Percentiles rank a stretch among this genome's conserved stretches.
phyloP scores from a whole-genome alignment of 148 eudicot species.

The Nepenthes gracilis region DNA sequence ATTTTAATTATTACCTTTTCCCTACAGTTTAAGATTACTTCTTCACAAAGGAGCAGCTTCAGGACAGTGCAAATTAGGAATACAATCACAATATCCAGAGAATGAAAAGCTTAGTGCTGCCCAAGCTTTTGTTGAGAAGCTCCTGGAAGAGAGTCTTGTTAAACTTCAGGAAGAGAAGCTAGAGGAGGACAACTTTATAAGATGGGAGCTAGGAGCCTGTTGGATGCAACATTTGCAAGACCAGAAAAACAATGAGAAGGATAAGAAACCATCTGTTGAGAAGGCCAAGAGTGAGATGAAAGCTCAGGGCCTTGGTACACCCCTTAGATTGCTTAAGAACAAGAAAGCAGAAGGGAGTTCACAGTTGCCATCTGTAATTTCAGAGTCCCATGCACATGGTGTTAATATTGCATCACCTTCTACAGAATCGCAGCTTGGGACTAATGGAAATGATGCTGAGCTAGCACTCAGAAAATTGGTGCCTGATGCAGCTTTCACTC shows the following conservation, averaged over 20 bases:
- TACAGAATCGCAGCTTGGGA: conserved; percentile 25
- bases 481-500: conserved; percentile 78
- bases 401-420: conserved; percentile 23
- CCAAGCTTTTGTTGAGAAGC: conserved; percentile 54
- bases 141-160: conserved; percentile 61
- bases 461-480: conserved; percentile 47
- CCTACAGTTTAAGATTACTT: conserved; percentile 77
- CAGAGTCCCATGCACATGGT: conserved; percentile 16
- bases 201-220: conserved; percentile 99
- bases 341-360: conserved; percentile 49
- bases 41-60: conserved; percentile 61
- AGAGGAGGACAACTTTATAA: conserved; percentile 44
- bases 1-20: too few relatives aligned
- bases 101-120: conserved; percentile 34
- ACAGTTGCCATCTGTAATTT: conserved; percentile 25
- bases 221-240: conserved; percentile 99
- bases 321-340: conserved; percentile 82
- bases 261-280: conserved; percentile 57
- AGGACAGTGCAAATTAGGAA: conserved; percentile 30
- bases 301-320: conserved; percentile 95
- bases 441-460: conserved; percentile 33
- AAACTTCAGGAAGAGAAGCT: conserved; percentile 64
- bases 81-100: conserved; percentile 30
- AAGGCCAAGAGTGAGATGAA: conserved; percentile 81
- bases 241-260: conserved; percentile 77